Base-by-base conservation (phyloP, 495 filamentous ascomycete species). In the Penicillium chermesinum region DNA sequence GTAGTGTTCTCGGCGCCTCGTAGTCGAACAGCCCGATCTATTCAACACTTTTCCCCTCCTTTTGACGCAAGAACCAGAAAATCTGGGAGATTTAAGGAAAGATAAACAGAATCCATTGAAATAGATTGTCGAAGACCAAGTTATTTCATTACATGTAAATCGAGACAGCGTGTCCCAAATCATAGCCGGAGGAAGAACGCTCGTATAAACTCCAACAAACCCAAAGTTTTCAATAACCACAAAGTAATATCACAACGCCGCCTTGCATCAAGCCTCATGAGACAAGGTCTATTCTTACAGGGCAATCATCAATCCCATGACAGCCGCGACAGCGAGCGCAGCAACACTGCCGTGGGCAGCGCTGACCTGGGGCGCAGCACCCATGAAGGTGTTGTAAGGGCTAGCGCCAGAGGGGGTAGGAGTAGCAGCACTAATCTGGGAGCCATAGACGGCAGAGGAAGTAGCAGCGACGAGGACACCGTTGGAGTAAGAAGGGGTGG, bases 221-320 rank as follows among this genome's bases (percentile, higher is more conserved):
- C 19, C 32, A 44, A 48, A 35, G 9, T 1, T 12, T 2, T 13
- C 12, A 32, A 48, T 13, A 48, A 48, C 17, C 19, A 48, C 49
- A 21, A 42, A 22, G 25, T 21, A 33, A 40, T 9, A 8, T 46
- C 22, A 33, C 7, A 46, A 45, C 1, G 13, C 33, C 7, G 39
- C 21, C 44, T n/a, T n/a, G 13, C 17, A 51, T n/a, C 18, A 18
- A 36, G 9, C 21, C 36, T 30, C 21, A 30, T 27, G 7, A 2
- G 6, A 38, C 16, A 6, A 7, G 20, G 5, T n/a, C 14, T 9
- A 19, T 10, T 35, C 38, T 50, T 54, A 65, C 51, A 62, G 53
- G 21, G 54, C 56, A 47, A 54, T 44, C 59, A 65, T 56, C 37
- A 65, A 17, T 12, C 48, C 62, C 59, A 64, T 62, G 20, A 60